Evolutionary conservation across 73 alveolate genomes (phyloP), one percentile per base, ranked within the genome.

Genomic region (Loxodes magnus): DNA sequence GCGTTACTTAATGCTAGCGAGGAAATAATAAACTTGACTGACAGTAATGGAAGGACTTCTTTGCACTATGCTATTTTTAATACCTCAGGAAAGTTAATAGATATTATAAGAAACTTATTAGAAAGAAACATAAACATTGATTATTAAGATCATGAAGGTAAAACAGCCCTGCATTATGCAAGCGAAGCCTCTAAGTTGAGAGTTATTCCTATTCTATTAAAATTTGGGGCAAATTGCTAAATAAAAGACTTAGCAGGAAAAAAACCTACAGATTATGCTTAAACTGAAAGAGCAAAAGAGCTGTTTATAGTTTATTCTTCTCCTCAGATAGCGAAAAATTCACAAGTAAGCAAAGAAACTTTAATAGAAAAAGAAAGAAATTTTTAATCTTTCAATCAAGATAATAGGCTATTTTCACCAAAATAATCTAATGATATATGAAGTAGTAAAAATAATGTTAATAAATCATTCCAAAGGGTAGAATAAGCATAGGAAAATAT

Each of bases 151-250:
- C 49, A 26, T 36, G 88, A 63, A 3, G 15, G 73, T 4, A 67
- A 73, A 31, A 74, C 88, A 3, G 70, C 88, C 23, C 54, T 74
- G 6, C 82, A 67, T 39, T 82, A 74, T 58, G 88, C 88, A 2
- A 48, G 77, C 5, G 88, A 74, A 37, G 51, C 69, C 0, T 72
- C 70, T 2, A 67, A 55, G 43, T 56, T 77, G 1, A 67, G 82
- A 49, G 55, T 71, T 19, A 67, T 74, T 19, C 74, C 81, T 14
- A 21, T 74, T 0, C 53, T 74, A 10, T 46, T 74, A 10, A 39
- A 74, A 51, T 66, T 67, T 23, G 88, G 88, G 15, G 81, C 88
- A 3, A 52, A 60, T 14, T 29, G 65, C 17, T 63, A 61, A 3
- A 33, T 72, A 0, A 56, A 48, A 34, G 88, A 74, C 46, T 12